Conservation (phyloP, 2,329 filamentous ascomycete species). For the Aureobasidium sp. region DNA sequence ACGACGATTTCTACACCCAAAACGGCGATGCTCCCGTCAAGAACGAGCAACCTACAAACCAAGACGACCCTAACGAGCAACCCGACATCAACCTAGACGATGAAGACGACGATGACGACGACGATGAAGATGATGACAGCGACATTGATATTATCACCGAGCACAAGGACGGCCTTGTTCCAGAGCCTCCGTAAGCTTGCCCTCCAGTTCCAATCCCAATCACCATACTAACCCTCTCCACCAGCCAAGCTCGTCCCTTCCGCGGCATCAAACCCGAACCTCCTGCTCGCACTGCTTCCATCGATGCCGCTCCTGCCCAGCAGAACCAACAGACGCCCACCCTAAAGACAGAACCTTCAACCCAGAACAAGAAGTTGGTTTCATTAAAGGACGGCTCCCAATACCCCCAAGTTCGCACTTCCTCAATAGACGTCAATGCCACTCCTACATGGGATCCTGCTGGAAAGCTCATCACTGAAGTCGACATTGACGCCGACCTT, state of each 20-base stretch:
- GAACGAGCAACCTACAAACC: constrained; percentile 18
- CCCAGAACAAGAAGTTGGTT: constrained; percentile 5
- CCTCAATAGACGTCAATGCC: constrained; percentile 74
- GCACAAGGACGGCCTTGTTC: constrained; percentile 30
- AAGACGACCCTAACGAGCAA: constrained; percentile 30
- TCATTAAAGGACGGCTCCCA: constrained; percentile 41
- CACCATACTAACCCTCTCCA: neutral
- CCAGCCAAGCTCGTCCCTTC: constrained; percentile 15
- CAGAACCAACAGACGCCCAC: constrained; percentile 26
- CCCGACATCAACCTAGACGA: constrained; percentile 34
- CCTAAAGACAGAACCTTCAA: constrained; percentile 14
- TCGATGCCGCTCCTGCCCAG: constrained; percentile 20
- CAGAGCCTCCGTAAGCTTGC: constrained; percentile 27
- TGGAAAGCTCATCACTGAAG: constrained; percentile 62
- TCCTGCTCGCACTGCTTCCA: constrained; percentile 19
- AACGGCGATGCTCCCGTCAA: constrained; percentile 13
- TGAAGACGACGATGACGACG: constrained; percentile 32
- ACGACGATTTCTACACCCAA: constrained; percentile 42
- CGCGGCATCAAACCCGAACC: constrained; percentile 17
- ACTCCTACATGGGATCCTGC: constrained; percentile 61
- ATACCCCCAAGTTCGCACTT: constrained; percentile 62
- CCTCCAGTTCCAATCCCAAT: neutral
- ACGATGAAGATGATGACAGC: constrained; percentile 27
- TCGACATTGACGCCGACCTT: constrained; percentile 45
- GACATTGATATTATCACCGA: constrained; percentile 48